Percentiles rank a stretch among this genome's conserved stretches.
Conservation (phyloP, 2,329 filamentous ascomycete species). For the Amphichorda felina region DNA sequence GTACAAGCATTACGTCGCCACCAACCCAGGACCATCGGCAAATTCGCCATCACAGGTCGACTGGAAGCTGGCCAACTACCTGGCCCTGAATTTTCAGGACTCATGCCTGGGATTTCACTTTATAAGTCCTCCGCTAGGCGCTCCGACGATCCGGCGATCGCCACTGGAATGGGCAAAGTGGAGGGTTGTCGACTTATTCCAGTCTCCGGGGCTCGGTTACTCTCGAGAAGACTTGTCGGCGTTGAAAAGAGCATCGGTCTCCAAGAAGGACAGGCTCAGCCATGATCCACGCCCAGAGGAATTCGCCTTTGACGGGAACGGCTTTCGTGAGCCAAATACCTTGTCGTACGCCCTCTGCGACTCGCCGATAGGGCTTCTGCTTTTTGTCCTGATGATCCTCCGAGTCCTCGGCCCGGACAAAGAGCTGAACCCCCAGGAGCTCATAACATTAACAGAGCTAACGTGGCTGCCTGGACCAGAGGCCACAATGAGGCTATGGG, state of each 20-base stretch:
- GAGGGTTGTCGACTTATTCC: constrained; percentile 36
- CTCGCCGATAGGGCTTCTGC: constrained; percentile 45
- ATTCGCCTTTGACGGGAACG: constrained; percentile 14
- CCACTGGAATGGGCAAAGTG: constrained; percentile 42
- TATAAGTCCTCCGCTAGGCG: constrained; percentile 40
- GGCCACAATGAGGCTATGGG: constrained; percentile 44
- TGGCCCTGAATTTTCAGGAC: constrained; percentile 33
- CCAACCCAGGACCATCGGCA: constrained; percentile 36
- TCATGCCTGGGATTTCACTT: constrained; percentile 50
- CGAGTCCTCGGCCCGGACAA: constrained; percentile 25
- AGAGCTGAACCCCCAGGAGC: constrained; percentile 34
- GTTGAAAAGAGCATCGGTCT: constrained; percentile 14
- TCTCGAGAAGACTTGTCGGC: constrained; percentile 35
- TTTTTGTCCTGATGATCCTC: constrained; percentile 38
- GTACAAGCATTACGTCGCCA: constrained; percentile 46
- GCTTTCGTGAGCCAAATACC: constrained; percentile 35
- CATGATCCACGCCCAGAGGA: constrained; percentile 1
- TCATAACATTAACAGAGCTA: constrained; percentile 48
- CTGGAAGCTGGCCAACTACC: constrained; percentile 32
- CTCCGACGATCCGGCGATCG: constrained; percentile 31
- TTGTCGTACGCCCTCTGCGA: constrained; percentile 50
- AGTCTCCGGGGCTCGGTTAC: constrained; percentile 43
- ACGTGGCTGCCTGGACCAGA: constrained; percentile 59
- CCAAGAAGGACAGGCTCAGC: no score
- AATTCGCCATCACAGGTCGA: constrained; percentile 36